Conservation (phyloP, 768 basidiomycete species). For the Russula earlei region DNA sequence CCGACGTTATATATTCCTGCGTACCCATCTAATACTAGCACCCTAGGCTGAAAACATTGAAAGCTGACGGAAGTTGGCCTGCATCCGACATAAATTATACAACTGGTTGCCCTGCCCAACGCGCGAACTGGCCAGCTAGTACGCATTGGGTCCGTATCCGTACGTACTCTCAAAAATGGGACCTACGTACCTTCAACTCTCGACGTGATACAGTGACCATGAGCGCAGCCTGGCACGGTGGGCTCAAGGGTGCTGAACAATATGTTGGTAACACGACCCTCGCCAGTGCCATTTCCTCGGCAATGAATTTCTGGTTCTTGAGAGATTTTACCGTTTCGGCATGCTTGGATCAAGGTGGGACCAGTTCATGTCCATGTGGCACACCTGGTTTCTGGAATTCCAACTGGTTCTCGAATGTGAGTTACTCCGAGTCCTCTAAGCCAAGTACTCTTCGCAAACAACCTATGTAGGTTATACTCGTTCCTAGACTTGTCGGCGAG, state of each 20-base stretch:
- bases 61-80: constrained; percentile 20
- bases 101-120: constrained; percentile 27
- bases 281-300: constrained; percentile 18
- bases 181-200: neutral
- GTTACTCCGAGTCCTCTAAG: neutral
- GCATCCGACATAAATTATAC: constrained; percentile 25
- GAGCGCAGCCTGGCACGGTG: constrained; percentile 23
- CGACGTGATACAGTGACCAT: constrained; percentile 16
- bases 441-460: neutral
- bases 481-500: constrained; percentile 14
- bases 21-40: neutral
- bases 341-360: constrained; percentile 25
- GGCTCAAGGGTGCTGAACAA: constrained; percentile 11
- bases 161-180: constrained; percentile 7
- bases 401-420: constrained; percentile 20
- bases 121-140: constrained; percentile 31
- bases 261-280: constrained; percentile 14
- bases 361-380: constrained; percentile 24
- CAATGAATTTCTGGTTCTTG: constrained; percentile 27
- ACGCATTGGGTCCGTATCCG: constrained; percentile 24
- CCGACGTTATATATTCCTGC: neutral
- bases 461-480: constrained; percentile 15
- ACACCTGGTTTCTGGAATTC: constrained; percentile 23
- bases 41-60: constrained; percentile 20
- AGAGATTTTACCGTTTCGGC: constrained; percentile 24